A percentile compares a stretch with the other conserved stretches of the same genome.
Conservation (phyloP, 768 basidiomycete genomes). For the Pulveroboletus sp. region DNA sequence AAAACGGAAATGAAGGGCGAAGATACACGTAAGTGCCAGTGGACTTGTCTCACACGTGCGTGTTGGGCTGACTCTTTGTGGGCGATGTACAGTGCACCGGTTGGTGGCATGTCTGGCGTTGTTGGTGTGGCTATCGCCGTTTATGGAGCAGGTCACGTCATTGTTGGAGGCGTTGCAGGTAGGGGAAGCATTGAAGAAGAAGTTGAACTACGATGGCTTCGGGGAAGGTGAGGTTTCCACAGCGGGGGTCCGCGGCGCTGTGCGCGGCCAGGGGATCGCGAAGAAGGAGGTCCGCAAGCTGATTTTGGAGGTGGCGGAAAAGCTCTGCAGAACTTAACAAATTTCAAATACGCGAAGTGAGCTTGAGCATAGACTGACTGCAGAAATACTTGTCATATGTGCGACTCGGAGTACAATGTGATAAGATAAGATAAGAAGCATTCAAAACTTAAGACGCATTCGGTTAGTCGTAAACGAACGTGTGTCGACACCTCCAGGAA, state of each 20-base stretch:
- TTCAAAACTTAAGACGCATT: no score
- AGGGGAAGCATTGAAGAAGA: constrained; percentile 50
- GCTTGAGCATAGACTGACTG: no score
- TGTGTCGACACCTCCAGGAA: no score
- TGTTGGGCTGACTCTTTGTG: neutral
- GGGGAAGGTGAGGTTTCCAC: constrained; percentile 41
- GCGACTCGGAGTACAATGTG: no score
- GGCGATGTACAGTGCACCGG: constrained; percentile 62
- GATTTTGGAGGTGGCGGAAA: constrained; percentile 57
- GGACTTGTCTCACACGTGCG: neutral
- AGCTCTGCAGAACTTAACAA: constrained; percentile 31
- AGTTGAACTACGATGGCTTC: constrained; percentile 51
- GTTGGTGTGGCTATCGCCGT: constrained; percentile 71
- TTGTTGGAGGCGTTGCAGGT: constrained; percentile 73
- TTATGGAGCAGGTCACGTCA: constrained; percentile 50
- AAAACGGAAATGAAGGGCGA: constrained; percentile 66
- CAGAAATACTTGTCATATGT: no score
- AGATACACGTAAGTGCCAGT: constrained; percentile 66
- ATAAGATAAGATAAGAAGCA: no score
- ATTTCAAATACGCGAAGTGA: neutral
- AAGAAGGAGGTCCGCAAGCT: constrained; percentile 68
- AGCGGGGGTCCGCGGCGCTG: no score
- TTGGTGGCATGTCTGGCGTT: constrained; percentile 75
- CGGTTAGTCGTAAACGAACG: no score
- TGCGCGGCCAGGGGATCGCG: constrained; percentile 7